Evolutionary conservation across 2,329 filamentous ascomycete species (phyloP).

Genomic region (Fusarium chaquense): DNA sequence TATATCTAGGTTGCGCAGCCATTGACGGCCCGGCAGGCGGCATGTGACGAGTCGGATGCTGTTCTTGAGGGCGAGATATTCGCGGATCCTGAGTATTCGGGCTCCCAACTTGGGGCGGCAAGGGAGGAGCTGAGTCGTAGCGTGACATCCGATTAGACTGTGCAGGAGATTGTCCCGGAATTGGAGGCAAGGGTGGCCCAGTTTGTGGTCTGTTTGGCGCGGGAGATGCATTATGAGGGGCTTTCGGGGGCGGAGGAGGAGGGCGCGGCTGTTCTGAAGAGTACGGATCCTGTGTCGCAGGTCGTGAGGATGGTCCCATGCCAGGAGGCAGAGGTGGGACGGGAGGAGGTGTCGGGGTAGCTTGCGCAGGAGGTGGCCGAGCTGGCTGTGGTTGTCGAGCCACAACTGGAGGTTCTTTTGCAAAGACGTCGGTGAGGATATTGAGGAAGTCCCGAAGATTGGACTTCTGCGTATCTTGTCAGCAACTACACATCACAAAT

Average conservation of each 20-base stretch:
- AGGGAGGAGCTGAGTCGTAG: constrained; percentile 62
- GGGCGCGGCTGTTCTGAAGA: constrained; percentile 52
- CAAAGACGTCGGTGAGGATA: constrained; percentile 87
- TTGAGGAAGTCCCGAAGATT: constrained; percentile 84
- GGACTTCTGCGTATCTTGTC: constrained; percentile 71
- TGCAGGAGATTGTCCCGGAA: constrained; percentile 30
- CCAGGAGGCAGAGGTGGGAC: constrained; percentile 79
- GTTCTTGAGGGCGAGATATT: constrained; percentile 30
- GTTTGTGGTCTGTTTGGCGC: constrained; percentile 44
- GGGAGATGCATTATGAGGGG: constrained; percentile 53
- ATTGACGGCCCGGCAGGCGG: constrained; percentile 28
- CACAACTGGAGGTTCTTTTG: constrained; percentile 93
- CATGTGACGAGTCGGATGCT: constrained; percentile 37
- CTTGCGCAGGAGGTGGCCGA: constrained; percentile 50
- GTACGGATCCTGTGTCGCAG: constrained; percentile 53
- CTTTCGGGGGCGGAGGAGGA: constrained; percentile 69
- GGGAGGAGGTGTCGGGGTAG: constrained; percentile 67
- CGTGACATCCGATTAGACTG: constrained; percentile 51
- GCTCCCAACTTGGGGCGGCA: constrained; percentile 53
- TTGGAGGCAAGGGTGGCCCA: constrained; percentile 48
- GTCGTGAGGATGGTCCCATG: constrained; percentile 58
- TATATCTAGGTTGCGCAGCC: constrained; percentile 32
- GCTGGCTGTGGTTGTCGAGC: constrained; percentile 69
- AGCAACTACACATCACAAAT: not conserved
- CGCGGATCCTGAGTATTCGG: constrained; percentile 28